These are phyloP conservation scores for Lignosus rhinocerotis DNA, from an alignment of 1,284 basidiomycete species.

Conservation along the genomic window DNA sequence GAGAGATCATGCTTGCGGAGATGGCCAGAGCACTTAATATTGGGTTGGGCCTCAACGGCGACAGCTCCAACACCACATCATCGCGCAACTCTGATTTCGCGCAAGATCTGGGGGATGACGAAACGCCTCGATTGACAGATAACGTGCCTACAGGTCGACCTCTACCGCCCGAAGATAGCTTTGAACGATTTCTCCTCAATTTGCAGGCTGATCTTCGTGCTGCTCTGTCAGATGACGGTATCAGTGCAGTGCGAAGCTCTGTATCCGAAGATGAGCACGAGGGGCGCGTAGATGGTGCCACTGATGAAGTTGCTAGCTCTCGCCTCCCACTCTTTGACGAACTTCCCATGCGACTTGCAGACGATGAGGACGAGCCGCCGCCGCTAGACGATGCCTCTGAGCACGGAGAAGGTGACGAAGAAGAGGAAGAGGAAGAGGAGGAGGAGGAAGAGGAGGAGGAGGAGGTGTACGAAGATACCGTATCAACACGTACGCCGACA, in stretches of 20 bases:
- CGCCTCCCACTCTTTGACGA: background rate
- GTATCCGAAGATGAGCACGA: background rate
- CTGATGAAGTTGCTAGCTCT: background rate
- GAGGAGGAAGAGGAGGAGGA: constrained; percentile 16
- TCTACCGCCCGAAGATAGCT: constrained; percentile 66
- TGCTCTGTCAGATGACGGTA: constrained; percentile 45
- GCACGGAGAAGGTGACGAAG: constrained; percentile 19
- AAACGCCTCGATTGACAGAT: constrained; percentile 6
- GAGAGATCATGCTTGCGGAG: constrained; percentile 66
- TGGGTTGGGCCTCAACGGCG: constrained; percentile 52
- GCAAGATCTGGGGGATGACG: background rate
- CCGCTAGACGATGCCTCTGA: constrained; percentile 27
- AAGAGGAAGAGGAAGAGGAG: constrained; percentile 16
- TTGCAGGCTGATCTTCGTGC: constrained; percentile 66
- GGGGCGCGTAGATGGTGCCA: background rate
- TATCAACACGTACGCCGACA: constrained; percentile 21
- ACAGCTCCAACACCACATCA: constrained; percentile 6
- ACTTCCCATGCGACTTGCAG: background rate
- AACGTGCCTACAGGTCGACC: constrained; percentile 7
- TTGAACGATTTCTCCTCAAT: constrained; percentile 75
- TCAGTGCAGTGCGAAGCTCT: constrained; percentile 3
- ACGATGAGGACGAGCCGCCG: constrained; percentile 31
- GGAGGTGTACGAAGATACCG: background rate
- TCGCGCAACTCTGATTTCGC: background rate
- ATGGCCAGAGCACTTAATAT: constrained; percentile 77